phyloP scores from a whole-genome alignment of 176 grass and related monocot species.

The Bolboschoenus planiculmis region DNA sequence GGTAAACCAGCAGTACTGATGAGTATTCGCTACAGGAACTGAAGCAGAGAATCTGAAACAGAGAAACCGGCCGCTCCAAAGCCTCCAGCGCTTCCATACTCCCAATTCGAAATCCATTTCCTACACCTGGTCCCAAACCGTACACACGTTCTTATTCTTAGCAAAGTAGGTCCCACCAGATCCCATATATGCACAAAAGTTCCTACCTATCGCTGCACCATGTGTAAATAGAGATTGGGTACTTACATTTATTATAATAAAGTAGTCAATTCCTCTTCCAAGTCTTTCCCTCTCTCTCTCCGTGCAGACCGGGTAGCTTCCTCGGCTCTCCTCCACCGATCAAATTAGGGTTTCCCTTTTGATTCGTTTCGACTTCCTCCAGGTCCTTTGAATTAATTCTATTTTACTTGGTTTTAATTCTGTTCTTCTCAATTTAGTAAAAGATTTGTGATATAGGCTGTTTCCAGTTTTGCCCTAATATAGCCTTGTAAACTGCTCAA shows the following conservation, averaged over 20 bases:
- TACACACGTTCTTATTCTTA: background rate
- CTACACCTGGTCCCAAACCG: background rate
- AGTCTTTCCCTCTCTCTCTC: constrained; percentile 1
- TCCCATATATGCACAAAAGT: background rate
- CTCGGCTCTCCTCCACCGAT: background rate
- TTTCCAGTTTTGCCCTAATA: background rate
- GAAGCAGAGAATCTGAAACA: no score
- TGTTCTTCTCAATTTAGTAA: background rate
- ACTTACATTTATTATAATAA: background rate
- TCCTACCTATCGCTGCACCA: background rate
- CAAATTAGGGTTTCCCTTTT: constrained; percentile 12
- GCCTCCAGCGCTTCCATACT: background rate
- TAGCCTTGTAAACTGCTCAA: background rate
- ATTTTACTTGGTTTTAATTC: background rate
- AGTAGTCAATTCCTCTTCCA: background rate
- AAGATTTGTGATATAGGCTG: background rate
- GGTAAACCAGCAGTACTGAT: no score
- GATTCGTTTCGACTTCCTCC: background rate
- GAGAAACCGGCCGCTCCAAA: no score
- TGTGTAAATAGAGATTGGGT: background rate
- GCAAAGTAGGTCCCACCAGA: background rate
- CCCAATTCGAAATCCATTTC: no score
- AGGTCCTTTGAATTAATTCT: background rate
- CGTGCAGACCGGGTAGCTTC: background rate
- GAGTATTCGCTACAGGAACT: no score